Evolutionary conservation across 148 eudicot species (phyloP), one percentile per base, ranked within the genome.

Genomic region (Cornus suecica): DNA sequence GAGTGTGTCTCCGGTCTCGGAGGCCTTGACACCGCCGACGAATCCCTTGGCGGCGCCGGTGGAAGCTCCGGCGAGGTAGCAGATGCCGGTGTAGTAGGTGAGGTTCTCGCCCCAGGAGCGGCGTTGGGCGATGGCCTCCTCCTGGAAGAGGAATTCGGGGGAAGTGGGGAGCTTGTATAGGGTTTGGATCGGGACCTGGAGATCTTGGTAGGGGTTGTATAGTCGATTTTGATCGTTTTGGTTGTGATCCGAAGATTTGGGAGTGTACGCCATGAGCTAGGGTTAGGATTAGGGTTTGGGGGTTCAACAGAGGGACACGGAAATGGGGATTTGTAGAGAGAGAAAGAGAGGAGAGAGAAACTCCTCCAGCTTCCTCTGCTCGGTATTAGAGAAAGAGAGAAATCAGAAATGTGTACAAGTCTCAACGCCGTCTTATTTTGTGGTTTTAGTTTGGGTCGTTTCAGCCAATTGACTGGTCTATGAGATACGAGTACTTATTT

Each of bases 61-160:
- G 23, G 74, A 16, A 22, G 97, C 82, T 28, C 94, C 97, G 58
- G 77, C 83, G 67, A 91, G 85, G 78, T 91, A 93, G 5, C 87
- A 88, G 66, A 88, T 83, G 31, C 98, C 98, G 81, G 96, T 93
- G 86, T 93, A 93, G 77, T 87, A 93, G 51, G 98, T 93, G 20
- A 91, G 82, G 67, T 93, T 93, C 68, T 93, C 98, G 3, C 98
- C 90, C 97, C 93, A 91, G 1, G 94, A 88, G 10, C 97, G 91
- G 87, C 91, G 91, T 56, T 94, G 89, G 8, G 83, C 91, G 70
- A 80, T 7, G 65, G 97, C 69, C 60, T 94, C 98, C 74, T 94
- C 98, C 13, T 85, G 88, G 86, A 91, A 94, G 58, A 94, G 92
- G 76, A 48, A 94, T 58, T 94, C 94, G 13, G 97, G 98, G 10